A percentile compares a stretch with the other conserved stretches of the same genome.
phyloP scores from a whole-genome alignment of 305 asterid species.

The Fraxinus platypoda region DNA sequence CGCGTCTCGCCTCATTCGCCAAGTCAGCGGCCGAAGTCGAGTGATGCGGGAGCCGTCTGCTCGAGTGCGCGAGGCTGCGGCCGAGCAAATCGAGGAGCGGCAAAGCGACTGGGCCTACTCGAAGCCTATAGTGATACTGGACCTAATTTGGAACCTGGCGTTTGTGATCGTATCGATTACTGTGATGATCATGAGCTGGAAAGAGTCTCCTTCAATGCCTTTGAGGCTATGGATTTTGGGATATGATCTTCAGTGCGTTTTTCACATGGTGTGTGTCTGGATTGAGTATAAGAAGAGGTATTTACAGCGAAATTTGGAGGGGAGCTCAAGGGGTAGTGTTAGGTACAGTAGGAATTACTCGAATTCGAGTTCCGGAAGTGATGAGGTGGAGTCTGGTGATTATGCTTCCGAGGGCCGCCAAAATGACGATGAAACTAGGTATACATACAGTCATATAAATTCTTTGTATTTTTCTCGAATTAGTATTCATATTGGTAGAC shows the following conservation, averaged over 20 bases:
- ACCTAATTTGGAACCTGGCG: constrained; percentile 60
- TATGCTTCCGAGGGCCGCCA: constrained; percentile 44
- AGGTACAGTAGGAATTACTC: constrained; percentile 37
- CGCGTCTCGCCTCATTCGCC: constrained; percentile 57
- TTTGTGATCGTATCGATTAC: constrained; percentile 49
- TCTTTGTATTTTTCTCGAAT: not conserved
- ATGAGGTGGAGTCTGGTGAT: constrained; percentile 51
- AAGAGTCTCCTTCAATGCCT: constrained; percentile 54
- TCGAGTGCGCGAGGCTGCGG: constrained; percentile 59
- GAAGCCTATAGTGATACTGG: constrained; percentile 58
- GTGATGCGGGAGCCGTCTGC: constrained; percentile 67
- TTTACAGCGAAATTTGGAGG: constrained; percentile 30
- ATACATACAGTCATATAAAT: not conserved
- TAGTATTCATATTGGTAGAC: not conserved
- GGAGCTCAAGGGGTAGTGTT: constrained; percentile 26
- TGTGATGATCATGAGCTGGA: constrained; percentile 47
- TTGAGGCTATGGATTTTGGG: constrained; percentile 69
- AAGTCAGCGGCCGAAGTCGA: constrained; percentile 56
- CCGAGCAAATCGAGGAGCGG: constrained; percentile 56
- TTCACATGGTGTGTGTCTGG: constrained; percentile 55
- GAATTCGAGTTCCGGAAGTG: constrained; percentile 74
- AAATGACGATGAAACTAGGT: constrained; percentile 73
- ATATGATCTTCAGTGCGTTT: constrained; percentile 51
- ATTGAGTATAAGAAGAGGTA: constrained; percentile 52
- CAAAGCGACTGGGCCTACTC: constrained; percentile 74